These are phyloP conservation scores for Zygosaccharomyces sapae DNA, from an alignment of 1,139 yeast genomes.

Conservation along the genomic window DNA sequence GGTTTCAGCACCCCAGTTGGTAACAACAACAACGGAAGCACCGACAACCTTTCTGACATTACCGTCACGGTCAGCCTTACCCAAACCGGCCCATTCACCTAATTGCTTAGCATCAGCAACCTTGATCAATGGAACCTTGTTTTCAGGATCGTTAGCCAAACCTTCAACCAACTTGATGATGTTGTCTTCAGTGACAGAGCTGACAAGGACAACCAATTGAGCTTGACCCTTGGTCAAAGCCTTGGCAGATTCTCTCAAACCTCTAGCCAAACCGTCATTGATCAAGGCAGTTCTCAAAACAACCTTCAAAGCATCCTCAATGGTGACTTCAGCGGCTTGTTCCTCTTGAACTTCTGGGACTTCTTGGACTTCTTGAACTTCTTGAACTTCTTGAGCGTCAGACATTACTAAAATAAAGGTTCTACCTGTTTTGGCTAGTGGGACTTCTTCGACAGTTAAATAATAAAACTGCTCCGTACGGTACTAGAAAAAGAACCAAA, in stretches of 20 bases:
- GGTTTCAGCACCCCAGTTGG: slow-evolving; percentile 99
- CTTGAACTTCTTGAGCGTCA: slow-evolving; percentile 50
- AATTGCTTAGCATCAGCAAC: slow-evolving; percentile 99
- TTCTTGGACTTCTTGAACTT: slow-evolving; percentile 55
- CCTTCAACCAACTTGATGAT: slow-evolving; percentile 98
- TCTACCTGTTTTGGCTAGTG: slow-evolving; percentile 28
- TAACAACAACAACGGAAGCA: slow-evolving; percentile 98
- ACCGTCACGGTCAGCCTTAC: slow-evolving; percentile 99
- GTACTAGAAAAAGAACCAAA: slow-evolving; percentile 14
- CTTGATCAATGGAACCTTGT: slow-evolving; percentile 96
- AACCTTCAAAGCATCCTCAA: slow-evolving; percentile 98
- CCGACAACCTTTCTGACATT: slow-evolving; percentile 99
- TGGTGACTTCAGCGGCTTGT: slow-evolving; percentile 82
- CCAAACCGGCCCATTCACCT: slow-evolving; percentile 99
- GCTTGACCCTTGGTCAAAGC: slow-evolving; percentile 98
- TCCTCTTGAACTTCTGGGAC: slow-evolving; percentile 79
- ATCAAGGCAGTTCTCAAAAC: slow-evolving; percentile 97
- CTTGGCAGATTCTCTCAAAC: slow-evolving; percentile 99
- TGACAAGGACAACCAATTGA: slow-evolving; percentile 95
- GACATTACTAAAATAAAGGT: slow-evolving; percentile 4
- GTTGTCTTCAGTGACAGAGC: slow-evolving; percentile 96
- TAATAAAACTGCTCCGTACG: slow-evolving; percentile 64
- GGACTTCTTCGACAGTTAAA: slow-evolving; percentile 85
- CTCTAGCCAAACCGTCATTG: slow-evolving; percentile 99
- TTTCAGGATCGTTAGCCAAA: slow-evolving; percentile 96